These are phyloP conservation scores for Volvariella surrecta DNA, from an alignment of 1,284 basidiomycete genomes.

Conservation along the genomic window DNA sequence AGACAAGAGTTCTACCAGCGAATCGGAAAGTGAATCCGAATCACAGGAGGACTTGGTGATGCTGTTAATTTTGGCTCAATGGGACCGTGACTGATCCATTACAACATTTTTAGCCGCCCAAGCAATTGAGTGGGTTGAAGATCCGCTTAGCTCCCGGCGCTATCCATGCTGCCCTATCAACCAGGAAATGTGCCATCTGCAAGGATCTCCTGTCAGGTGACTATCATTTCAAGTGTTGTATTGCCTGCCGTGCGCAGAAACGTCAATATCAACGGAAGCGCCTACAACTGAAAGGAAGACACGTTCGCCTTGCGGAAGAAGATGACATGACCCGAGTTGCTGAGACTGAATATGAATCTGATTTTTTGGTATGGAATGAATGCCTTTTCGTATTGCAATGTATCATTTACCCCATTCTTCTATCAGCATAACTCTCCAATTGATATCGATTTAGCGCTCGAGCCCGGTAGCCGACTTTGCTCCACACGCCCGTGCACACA, in stretches of 20 bases:
- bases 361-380: conserved; percentile 7
- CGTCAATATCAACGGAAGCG: conserved; percentile 18
- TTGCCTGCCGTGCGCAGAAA: conserved; percentile 20
- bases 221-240: conserved; percentile 23
- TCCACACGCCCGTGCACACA: conserved; percentile 22
- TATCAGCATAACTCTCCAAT: neutral
- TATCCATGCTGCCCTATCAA: conserved; percentile 2
- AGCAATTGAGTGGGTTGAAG: neutral
- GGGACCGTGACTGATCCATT: too few relatives aligned
- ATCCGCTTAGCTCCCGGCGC: neutral
- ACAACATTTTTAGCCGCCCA: too few relatives aligned
- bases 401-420: neutral
- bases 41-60: too few relatives aligned
- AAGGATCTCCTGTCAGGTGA: conserved; percentile 10
- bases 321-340: conserved; percentile 4
- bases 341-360: conserved; percentile 8
- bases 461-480: conserved; percentile 23
- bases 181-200: conserved; percentile 14
- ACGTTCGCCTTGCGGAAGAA: conserved; percentile 13
- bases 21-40: too few relatives aligned
- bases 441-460: conserved; percentile 3
- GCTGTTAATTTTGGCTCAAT: too few relatives aligned
- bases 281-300: conserved; percentile 15
- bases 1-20: too few relatives aligned
- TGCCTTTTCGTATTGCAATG: neutral